These are phyloP conservation scores for Magnaporthales sp. DNA, from an alignment of 2,329 filamentous ascomycete species.

Conservation along the genomic window DNA sequence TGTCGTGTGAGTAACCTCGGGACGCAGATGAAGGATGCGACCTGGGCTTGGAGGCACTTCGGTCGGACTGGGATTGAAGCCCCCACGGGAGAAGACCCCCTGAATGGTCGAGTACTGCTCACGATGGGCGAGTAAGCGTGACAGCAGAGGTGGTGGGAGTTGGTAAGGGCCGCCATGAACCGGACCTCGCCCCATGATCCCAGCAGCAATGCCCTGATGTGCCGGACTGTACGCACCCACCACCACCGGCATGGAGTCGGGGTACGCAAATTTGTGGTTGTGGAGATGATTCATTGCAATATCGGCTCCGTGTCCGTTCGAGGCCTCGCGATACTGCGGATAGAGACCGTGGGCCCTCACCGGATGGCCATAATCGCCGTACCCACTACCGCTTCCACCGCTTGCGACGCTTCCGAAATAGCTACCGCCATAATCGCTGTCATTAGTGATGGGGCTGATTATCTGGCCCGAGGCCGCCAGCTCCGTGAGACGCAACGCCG, in stretches of 20 bases:
- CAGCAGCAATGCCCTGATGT: background rate
- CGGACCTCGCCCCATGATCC: background rate
- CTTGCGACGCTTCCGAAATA: background rate
- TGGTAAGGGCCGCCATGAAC: background rate
- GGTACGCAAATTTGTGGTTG: background rate
- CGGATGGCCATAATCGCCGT: background rate
- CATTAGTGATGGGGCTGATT: background rate
- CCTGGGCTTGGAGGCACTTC: background rate
- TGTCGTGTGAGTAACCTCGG: background rate
- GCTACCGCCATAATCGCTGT: background rate
- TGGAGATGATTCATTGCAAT: background rate
- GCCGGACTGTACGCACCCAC: background rate
- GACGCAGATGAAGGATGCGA: background rate
- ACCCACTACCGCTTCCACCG: background rate
- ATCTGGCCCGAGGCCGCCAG: background rate
- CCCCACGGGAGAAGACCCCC: background rate
- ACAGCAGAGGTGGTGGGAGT: background rate
- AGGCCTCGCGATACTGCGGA: background rate
- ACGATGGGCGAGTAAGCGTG: slow-evolving; percentile 13
- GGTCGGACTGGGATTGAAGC: background rate
- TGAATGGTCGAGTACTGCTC: background rate
- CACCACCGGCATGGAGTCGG: background rate
- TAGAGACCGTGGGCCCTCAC: background rate
- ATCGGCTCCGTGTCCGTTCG: background rate
- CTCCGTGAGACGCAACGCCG: background rate